Evolutionary conservation across 2,329 filamentous ascomycete species (phyloP).

Genomic region (Dactylellina parvicollis): DNA sequence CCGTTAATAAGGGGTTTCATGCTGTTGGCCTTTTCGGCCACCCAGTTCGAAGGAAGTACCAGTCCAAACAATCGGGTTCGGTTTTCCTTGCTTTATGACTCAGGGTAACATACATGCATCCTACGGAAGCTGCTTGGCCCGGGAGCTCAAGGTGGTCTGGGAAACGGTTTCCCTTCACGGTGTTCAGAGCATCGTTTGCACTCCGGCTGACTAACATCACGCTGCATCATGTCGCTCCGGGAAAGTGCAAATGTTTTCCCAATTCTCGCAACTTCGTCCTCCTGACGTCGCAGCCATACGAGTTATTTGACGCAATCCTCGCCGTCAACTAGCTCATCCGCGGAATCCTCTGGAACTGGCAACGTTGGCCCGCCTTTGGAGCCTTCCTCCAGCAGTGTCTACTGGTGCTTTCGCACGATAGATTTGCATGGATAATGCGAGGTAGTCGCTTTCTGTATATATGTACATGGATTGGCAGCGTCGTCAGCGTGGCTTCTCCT

Average conservation of each 20-base stretch:
- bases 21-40: not conserved
- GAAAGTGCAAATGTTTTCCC: not conserved
- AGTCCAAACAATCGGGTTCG: conserved; percentile 9
- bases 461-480: conserved; percentile 12
- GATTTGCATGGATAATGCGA: conserved; percentile 5
- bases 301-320: not conserved
- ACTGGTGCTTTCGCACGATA: no score
- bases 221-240: conserved; percentile 15
- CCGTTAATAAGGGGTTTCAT: conserved; percentile 21
- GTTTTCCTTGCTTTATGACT: conserved; percentile 53
- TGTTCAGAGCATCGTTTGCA: not conserved
- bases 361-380: no score
- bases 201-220: conserved; percentile 2
- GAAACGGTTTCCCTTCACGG: no score
- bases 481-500: conserved; percentile 13
- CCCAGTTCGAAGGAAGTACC: no score
- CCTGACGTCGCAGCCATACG: not conserved
- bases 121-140: no score
- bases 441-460: no score
- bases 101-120: conserved; percentile 52
- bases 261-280: not conserved
- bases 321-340: not conserved
- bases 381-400: no score
- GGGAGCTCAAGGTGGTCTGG: no score
- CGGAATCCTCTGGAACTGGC: no score